Conservation (phyloP, 2,329 filamentous ascomycete genomes). For the Incumbomyces delicatus region DNA sequence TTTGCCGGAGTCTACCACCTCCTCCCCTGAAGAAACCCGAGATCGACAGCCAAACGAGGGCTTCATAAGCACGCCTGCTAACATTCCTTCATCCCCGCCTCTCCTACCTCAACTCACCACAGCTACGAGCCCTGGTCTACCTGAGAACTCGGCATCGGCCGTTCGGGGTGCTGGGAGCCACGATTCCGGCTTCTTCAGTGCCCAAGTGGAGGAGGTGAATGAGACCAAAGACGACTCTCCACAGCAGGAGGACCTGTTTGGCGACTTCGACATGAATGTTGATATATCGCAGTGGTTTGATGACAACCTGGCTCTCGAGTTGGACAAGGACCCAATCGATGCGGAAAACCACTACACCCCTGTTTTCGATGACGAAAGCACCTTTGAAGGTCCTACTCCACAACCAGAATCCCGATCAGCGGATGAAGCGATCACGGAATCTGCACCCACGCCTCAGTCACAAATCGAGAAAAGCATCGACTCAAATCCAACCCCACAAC, state of each 20-base stretch:
- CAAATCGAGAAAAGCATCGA: neutral
- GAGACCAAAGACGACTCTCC: constrained; percentile 40
- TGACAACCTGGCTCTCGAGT: neutral
- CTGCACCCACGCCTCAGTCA: neutral
- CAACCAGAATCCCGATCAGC: constrained; percentile 7
- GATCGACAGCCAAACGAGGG: constrained; percentile 29
- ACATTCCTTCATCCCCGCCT: constrained; percentile 85
- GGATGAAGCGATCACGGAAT: neutral
- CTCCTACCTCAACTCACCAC: constrained; percentile 45
- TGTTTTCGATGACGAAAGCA: constrained; percentile 17
- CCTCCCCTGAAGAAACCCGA: constrained; percentile 41
- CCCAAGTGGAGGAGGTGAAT: constrained; percentile 23
- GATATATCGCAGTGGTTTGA: constrained; percentile 1
- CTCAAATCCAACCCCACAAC: neutral
- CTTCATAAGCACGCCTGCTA: constrained; percentile 58
- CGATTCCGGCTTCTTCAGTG: constrained; percentile 80
- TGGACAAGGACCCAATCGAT: neutral
- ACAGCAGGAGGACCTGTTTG: constrained; percentile 11
- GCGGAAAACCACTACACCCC: constrained; percentile 8
- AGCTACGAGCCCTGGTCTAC: constrained; percentile 70
- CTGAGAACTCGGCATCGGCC: constrained; percentile 27
- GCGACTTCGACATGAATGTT: constrained; percentile 17
- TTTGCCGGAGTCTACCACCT: constrained; percentile 36
- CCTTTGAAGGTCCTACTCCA: constrained; percentile 2
- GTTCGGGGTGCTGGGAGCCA: constrained; percentile 20